Conservation (phyloP, 805 yeast species). For the Dipodascopsis uninucleata region DNA sequence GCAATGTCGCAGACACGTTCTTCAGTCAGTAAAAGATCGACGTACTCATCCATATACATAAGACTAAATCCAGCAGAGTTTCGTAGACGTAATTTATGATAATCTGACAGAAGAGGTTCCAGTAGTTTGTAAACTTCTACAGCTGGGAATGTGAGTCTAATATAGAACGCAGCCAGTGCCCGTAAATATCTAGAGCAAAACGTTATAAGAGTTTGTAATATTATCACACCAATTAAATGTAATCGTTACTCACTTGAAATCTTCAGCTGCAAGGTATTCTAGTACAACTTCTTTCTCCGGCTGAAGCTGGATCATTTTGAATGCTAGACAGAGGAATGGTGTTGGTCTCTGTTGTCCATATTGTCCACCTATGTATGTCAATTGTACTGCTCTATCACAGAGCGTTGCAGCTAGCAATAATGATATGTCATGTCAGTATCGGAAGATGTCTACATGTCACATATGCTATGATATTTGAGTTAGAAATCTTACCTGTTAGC, state of each 20-base stretch:
- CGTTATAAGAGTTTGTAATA: neutral
- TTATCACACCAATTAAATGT: neutral
- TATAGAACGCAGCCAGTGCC: conserved; percentile 64
- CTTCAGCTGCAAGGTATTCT: conserved; percentile 54
- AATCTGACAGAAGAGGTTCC: conserved; percentile 59
- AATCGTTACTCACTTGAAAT: conserved; percentile 54
- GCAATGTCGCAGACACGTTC: conserved; percentile 70
- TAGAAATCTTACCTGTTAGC: conserved; percentile 36
- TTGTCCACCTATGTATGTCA: conserved; percentile 57
- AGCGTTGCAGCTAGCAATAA: conserved; percentile 42
- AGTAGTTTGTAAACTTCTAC: conserved; percentile 48
- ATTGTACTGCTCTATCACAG: conserved; percentile 46
- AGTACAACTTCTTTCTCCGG: conserved; percentile 59
- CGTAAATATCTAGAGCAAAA: conserved; percentile 45
- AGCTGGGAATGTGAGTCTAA: conserved; percentile 44
- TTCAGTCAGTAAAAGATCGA: conserved; percentile 55
- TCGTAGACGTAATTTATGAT: conserved; percentile 59
- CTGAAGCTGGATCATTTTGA: conserved; percentile 71
- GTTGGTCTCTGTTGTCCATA: conserved; percentile 57
- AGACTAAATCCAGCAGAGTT: conserved; percentile 41
- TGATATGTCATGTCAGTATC: neutral
- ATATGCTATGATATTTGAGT: neutral
- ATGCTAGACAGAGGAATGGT: conserved; percentile 70
- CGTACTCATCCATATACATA: conserved; percentile 67
- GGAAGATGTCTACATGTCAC: neutral